Evolutionary conservation across 2,329 filamentous ascomycete genomes (phyloP), one percentile per base, ranked within the genome.

Genomic region (Myriangium duriaei): DNA sequence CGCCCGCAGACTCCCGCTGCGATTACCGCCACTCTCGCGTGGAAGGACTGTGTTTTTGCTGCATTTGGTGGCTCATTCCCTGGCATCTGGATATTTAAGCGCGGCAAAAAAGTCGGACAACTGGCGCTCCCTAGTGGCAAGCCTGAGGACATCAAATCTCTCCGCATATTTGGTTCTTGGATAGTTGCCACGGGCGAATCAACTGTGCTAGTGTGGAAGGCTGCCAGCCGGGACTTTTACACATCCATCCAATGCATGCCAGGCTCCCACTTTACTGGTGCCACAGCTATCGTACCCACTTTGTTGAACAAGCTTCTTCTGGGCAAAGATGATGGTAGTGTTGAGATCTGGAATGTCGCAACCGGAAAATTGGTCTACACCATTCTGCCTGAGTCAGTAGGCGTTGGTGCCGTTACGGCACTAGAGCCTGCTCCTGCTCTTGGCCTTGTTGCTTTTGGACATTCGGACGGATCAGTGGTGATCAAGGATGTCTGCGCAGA

Each of bases 261-360:
- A 4, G 68, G 72, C 42, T 64, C 71, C 1, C 62, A 68, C 1
- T 75, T 95, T 41, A 85, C 81, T 0, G 82, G 82, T 15, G 76
- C 79, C 34, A 71, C 94, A 48, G 81, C 77, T 55, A 92, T 75
- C 51, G 85, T 96, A 79, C 87, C 88, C 1, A 96, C 91, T 0
- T 93, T 86, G 58, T 62, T 98, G 43, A 98, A 98, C 68, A 98
- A 98, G 61, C 74, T 98, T 31, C 85, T 96, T 47, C 81, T 85
- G 2, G 92, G 85, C 7, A 78, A 85, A 50, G 74, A 73, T 45
- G 86, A 98, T 56, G 91, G 91, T 5, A 81, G 78, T 58, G 79
- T 95, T 6, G 91, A 98, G 54, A 93, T 98, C 35, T 98, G 91
- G 88, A 98, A 98, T 54, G 67, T 98, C 43, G 92, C 81, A 55